A percentile compares a stretch with the other conserved stretches of the same genome.
These are phyloP conservation scores for Mycena galericulata DNA, from an alignment of 768 basidiomycete genomes.

Conservation along the genomic window DNA sequence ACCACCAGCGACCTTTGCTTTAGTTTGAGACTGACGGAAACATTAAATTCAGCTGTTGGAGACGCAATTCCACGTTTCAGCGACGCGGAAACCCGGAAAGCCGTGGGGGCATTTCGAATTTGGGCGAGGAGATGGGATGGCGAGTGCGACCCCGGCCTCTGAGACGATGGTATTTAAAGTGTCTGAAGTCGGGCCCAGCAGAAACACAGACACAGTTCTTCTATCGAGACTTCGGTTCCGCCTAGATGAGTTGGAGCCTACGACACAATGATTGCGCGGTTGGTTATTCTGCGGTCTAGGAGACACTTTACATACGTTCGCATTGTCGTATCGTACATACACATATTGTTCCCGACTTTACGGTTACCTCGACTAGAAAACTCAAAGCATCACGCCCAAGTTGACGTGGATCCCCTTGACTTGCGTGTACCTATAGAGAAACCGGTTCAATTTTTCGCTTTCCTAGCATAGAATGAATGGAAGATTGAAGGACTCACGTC, in stretches of 20 bases:
- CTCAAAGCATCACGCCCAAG: conserved; percentile 45
- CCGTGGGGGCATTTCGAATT: conserved; percentile 26
- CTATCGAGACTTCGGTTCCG: conserved; percentile 24
- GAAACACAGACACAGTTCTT: conserved; percentile 24
- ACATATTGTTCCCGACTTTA: too few relatives aligned
- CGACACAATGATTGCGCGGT: too few relatives aligned
- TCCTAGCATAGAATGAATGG: not conserved
- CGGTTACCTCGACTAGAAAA: too few relatives aligned
- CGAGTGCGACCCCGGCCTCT: too few relatives aligned
- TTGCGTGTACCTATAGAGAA: conserved; percentile 64
- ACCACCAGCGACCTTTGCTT: too few relatives aligned
- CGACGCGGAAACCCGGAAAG: conserved; percentile 1
- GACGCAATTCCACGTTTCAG: conserved; percentile 12
- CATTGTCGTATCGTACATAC: too few relatives aligned
- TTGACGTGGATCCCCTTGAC: conserved; percentile 81
- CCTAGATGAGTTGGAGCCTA: not conserved
- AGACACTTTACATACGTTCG: too few relatives aligned
- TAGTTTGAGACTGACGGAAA: not conserved
- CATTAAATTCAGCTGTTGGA: not conserved
- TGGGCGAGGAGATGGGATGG: too few relatives aligned
- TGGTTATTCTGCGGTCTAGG: too few relatives aligned
- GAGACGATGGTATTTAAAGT: conserved; percentile 21
- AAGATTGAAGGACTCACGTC: conserved; percentile 54
- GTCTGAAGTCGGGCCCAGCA: not conserved
- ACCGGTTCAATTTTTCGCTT: too few relatives aligned